Evolutionary conservation across 2,329 filamentous ascomycete genomes (phyloP).

Genomic region (Apiospora rasikravindrae): DNA sequence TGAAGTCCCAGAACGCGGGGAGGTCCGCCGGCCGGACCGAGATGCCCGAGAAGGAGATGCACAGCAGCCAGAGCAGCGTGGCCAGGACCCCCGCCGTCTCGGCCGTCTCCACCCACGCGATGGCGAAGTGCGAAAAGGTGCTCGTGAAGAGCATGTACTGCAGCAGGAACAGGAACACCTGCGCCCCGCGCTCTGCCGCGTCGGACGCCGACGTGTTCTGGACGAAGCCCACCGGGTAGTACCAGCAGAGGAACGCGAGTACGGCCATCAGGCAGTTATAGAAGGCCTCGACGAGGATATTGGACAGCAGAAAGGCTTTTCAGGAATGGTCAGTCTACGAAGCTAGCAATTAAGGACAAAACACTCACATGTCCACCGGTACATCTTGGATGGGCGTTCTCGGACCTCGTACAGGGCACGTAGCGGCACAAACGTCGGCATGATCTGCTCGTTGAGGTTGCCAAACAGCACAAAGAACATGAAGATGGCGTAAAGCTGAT

Average conservation of each 20-base stretch:
- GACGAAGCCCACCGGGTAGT: slow-evolving; percentile 60
- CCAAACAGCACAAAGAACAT: slow-evolving; percentile 84
- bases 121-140: slow-evolving; percentile 80
- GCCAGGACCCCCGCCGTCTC: slow-evolving; percentile 79
- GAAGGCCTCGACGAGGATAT: slow-evolving; percentile 75
- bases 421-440: slow-evolving; percentile 86
- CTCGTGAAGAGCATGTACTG: slow-evolving; percentile 81
- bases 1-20: slow-evolving; percentile 77
- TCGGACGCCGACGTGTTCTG: neutral
- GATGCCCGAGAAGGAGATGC: slow-evolving; percentile 76
- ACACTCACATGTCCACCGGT: slow-evolving; percentile 63
- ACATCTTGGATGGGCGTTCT: slow-evolving; percentile 83
- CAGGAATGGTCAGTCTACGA: slow-evolving; percentile 53
- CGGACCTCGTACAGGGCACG: slow-evolving; percentile 83
- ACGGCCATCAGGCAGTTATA: slow-evolving; percentile 79
- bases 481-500: slow-evolving; percentile 87
- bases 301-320: slow-evolving; percentile 77
- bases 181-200: slow-evolving; percentile 38
- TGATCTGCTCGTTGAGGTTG: slow-evolving; percentile 78
- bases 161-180: slow-evolving; percentile 77
- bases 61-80: slow-evolving; percentile 75
- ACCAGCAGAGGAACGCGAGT: slow-evolving; percentile 82
- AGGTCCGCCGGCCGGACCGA: slow-evolving; percentile 69
- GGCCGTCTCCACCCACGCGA: slow-evolving; percentile 75
- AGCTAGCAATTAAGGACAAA: slow-evolving; percentile 75